Evolutionary conservation across 108 stramenopile genomes (phyloP).

Genomic region (Skeletonema marinoi): DNA sequence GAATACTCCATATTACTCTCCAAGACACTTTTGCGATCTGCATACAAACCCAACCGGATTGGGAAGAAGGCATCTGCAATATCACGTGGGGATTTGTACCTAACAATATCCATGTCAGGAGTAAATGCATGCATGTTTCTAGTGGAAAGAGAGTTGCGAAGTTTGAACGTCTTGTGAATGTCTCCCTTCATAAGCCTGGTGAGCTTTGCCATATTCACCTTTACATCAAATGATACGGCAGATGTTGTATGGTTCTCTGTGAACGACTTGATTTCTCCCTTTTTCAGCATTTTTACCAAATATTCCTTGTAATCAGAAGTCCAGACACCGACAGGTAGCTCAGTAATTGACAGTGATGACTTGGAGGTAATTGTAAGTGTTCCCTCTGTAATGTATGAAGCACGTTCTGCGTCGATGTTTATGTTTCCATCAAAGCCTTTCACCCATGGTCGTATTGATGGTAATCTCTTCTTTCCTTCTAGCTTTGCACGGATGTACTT

Average conservation of each 20-base stretch:
- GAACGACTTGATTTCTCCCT: slow-evolving; percentile 67
- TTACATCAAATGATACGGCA: slow-evolving; percentile 74
- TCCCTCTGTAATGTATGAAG: slow-evolving; percentile 58
- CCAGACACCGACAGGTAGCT: slow-evolving; percentile 90
- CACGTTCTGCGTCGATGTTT: slow-evolving; percentile 29
- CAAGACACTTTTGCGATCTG: slow-evolving; percentile 74
- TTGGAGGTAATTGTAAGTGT: slow-evolving; percentile 40
- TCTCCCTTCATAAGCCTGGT: slow-evolving; percentile 46
- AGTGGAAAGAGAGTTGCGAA: slow-evolving; percentile 57
- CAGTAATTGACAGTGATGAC: slow-evolving; percentile 68
- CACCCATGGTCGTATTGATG: slow-evolving; percentile 61
- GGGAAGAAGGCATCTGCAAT: slow-evolving; percentile 86
- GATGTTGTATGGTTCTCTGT: slow-evolving; percentile 88
- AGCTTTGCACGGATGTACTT: slow-evolving; percentile 75
- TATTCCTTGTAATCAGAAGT: slow-evolving; percentile 82
- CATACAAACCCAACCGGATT: slow-evolving; percentile 70
- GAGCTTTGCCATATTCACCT: slow-evolving; percentile 57
- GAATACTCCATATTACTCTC: slow-evolving; percentile 69
- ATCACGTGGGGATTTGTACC: slow-evolving; percentile 64
- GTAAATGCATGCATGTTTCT: slow-evolving; percentile 95
- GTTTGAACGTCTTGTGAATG: slow-evolving; percentile 69
- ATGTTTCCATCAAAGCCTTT: slow-evolving; percentile 79
- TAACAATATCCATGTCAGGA: slow-evolving; percentile 54
- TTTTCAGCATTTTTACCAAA: slow-evolving; percentile 66
- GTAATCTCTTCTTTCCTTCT: slow-evolving; percentile 44